Percentiles rank a stretch among this genome's conserved stretches.
These are phyloP conservation scores for Coniochaeta pulveracea DNA, from an alignment of 2,329 filamentous ascomycete species.

Conservation along the genomic window DNA sequence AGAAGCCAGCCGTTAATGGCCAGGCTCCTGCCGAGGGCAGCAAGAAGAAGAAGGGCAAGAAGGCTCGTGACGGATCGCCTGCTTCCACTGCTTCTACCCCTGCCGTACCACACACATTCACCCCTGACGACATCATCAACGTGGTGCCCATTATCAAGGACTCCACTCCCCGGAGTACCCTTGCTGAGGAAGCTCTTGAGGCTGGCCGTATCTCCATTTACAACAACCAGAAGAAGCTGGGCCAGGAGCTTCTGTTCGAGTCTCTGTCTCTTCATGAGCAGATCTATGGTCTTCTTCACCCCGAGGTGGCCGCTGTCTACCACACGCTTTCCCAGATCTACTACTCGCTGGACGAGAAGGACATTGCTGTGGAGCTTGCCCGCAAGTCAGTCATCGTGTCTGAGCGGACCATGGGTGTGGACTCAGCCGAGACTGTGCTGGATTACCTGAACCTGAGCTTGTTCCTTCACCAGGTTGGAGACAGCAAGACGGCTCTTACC, in stretches of 20 bases:
- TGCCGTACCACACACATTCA: constrained; percentile 50
- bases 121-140: constrained; percentile 77
- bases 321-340: constrained; percentile 92
- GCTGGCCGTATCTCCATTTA: constrained; percentile 93
- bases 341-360: constrained; percentile 96
- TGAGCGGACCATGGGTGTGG: constrained; percentile 85
- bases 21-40: constrained; percentile 25
- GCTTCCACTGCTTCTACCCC: constrained; percentile 30
- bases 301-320: constrained; percentile 91
- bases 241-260: constrained; percentile 91
- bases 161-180: constrained; percentile 75
- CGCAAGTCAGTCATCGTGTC: constrained; percentile 95
- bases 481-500: constrained; percentile 75
- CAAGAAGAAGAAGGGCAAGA: constrained; percentile 55
- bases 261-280: constrained; percentile 94
- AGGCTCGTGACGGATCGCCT: constrained; percentile 41
- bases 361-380: constrained; percentile 85
- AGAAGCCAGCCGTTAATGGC: constrained; percentile 21
- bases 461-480: constrained; percentile 85
- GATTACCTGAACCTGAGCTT: constrained; percentile 93
- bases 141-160: constrained; percentile 94
- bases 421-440: constrained; percentile 86
- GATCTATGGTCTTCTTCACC: constrained; percentile 94
- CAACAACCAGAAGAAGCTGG: constrained; percentile 89
- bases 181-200: constrained; percentile 92